phyloP scores from a whole-genome alignment of 2,329 filamentous ascomycete species.

The Fusarium verrucosum region DNA sequence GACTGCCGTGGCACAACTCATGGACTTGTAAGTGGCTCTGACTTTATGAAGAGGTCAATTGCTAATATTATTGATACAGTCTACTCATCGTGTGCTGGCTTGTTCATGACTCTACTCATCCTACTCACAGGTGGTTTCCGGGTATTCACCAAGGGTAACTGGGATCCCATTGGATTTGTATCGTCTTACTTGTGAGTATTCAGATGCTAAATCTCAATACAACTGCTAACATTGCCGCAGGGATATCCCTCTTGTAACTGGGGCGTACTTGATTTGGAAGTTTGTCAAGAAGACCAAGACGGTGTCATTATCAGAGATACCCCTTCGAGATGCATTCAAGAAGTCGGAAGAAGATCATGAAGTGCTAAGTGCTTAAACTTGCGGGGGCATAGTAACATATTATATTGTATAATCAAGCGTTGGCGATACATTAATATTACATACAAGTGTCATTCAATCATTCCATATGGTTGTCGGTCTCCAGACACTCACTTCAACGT shows the following conservation, averaged over 20 bases:
- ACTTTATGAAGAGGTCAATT: not conserved
- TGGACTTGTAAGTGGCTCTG: slow-evolving; percentile 63
- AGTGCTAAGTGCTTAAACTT: not conserved
- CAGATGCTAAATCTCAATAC: fast-evolving
- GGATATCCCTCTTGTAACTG: slow-evolving; percentile 67
- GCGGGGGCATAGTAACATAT: not conserved
- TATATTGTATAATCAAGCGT: not conserved
- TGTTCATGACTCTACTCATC: slow-evolving; percentile 70
- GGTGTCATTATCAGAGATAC: slow-evolving; percentile 60
- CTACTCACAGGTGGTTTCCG: slow-evolving; percentile 75
- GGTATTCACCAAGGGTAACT: slow-evolving; percentile 68
- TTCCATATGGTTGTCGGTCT: not conserved
- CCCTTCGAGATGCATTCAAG: slow-evolving; percentile 60
- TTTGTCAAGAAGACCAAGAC: slow-evolving; percentile 69
- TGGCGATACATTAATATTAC: not conserved
- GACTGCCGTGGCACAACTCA: slow-evolving; percentile 69
- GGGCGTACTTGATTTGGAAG: slow-evolving; percentile 71
- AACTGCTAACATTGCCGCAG: slow-evolving; percentile 48
- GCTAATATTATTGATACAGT: slow-evolving; percentile 49
- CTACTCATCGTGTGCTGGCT: slow-evolving; percentile 67
- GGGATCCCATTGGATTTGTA: slow-evolving; percentile 65
- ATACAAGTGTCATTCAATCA: no score
- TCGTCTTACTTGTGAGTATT: slow-evolving; percentile 68
- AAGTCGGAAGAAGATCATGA: slow-evolving; percentile 24
- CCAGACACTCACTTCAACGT: fast-evolving